These are phyloP conservation scores for Lasiodiplodia sp. DNA, from an alignment of 2,329 filamentous ascomycete genomes.

Conservation along the genomic window DNA sequence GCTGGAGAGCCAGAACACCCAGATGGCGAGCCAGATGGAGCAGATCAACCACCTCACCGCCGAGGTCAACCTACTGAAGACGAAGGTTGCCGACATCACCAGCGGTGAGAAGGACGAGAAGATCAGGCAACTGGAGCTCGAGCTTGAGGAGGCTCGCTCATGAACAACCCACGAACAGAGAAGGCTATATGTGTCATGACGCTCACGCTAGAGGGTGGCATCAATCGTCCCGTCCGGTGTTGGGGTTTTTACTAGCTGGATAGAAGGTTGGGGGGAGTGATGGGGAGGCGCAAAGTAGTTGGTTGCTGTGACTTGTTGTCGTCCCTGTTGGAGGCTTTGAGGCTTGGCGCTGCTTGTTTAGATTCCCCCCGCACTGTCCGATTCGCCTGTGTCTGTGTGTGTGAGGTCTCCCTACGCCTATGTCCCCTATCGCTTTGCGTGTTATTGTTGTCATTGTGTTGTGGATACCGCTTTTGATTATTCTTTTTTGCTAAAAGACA, in stretches of 20 bases:
- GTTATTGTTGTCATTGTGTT: too few relatives aligned
- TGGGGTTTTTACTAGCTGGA: constrained; percentile 15
- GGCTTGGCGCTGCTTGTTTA: not conserved
- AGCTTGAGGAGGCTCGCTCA: constrained; percentile 46
- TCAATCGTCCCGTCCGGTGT: constrained; percentile 13
- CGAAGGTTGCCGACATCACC: constrained; percentile 65
- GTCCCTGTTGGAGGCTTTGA: not conserved
- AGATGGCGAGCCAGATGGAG: constrained; percentile 78
- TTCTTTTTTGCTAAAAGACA: too few relatives aligned
- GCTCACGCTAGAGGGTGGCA: constrained; percentile 1
- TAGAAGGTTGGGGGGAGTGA: not conserved
- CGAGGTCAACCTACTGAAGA: constrained; percentile 78
- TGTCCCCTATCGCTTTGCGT: too few relatives aligned
- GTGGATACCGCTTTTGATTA: too few relatives aligned
- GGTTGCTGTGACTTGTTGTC: not conserved
- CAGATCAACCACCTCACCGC: constrained; percentile 74
- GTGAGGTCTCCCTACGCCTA: too few relatives aligned
- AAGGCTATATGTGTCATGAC: too few relatives aligned
- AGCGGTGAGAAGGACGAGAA: constrained; percentile 50
- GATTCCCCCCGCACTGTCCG: not conserved
- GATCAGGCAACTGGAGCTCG: constrained; percentile 50
- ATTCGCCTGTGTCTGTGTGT: not conserved
- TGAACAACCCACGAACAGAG: not conserved
- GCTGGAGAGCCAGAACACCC: constrained; percentile 77
- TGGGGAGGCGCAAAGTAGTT: too few relatives aligned